Evolutionary conservation across 441 rosid species (phyloP).

Genomic region (Bruguiera hainesii): DNA sequence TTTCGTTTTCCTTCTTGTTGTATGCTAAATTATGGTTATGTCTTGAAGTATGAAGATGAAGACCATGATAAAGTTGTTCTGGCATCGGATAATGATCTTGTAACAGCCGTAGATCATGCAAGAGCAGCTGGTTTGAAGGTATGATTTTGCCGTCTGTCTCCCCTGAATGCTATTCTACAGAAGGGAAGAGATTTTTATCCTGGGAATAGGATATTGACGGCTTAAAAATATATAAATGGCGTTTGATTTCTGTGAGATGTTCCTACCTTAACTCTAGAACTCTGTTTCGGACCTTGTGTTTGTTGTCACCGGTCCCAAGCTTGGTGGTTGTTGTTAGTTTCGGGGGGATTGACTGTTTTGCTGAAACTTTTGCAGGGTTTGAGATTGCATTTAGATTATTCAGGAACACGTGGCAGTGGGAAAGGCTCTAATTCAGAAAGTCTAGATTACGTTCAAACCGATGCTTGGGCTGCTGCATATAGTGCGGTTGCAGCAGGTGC

Average conservation of each 20-base stretch:
- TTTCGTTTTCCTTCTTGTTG: not conserved
- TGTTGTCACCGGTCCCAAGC: too few relatives aligned
- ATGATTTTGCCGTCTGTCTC: constrained; percentile 10
- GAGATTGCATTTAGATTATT: constrained; percentile 78
- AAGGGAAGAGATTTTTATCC: not conserved
- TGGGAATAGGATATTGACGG: not conserved
- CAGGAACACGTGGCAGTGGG: constrained; percentile 36
- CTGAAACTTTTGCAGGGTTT: constrained; percentile 56
- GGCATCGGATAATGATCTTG: constrained; percentile 80
- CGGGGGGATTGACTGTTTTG: not conserved
- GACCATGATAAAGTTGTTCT: constrained; percentile 91
- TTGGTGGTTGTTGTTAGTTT: not conserved
- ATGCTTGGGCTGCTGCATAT: constrained; percentile 91
- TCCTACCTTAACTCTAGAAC: too few relatives aligned
- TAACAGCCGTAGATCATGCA: constrained; percentile 84
- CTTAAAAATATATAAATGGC: too few relatives aligned
- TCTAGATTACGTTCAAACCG: constrained; percentile 52
- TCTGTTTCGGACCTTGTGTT: too few relatives aligned
- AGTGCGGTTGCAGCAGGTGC: constrained; percentile 94
- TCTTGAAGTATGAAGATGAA: constrained; percentile 86
- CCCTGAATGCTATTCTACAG: not conserved
- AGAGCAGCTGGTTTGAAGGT: constrained; percentile 88
- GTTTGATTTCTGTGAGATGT: too few relatives aligned
- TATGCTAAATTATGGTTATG: constrained; percentile 18
- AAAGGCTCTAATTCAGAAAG: constrained; percentile 44